Conservation (phyloP, 257 asterid species). For the Coffea canephora region DNA sequence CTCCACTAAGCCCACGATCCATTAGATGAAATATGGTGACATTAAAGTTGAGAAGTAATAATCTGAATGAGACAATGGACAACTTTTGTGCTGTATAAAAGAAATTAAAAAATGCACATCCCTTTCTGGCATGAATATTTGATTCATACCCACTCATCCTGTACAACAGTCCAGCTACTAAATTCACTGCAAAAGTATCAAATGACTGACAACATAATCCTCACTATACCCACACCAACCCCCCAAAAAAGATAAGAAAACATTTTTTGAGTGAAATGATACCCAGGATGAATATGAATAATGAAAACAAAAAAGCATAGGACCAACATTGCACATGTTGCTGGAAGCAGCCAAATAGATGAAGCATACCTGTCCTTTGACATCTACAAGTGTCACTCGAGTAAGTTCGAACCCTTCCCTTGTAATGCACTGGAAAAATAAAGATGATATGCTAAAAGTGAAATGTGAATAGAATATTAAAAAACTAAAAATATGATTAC, state of each 20-base stretch:
- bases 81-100: background rate
- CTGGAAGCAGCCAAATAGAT: constrained; percentile 6
- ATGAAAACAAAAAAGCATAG: background rate
- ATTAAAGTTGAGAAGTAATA: background rate
- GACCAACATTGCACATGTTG: constrained; percentile 2
- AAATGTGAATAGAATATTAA: background rate
- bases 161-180: background rate
- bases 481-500: background rate
- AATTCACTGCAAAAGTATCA: background rate
- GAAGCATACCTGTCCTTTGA: constrained; percentile 62
- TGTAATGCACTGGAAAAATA: constrained; percentile 73
- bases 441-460: constrained; percentile 8
- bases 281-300: background rate
- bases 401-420: constrained; percentile 87
- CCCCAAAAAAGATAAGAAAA: background rate
- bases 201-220: background rate
- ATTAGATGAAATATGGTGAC: background rate
- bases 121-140: background rate
- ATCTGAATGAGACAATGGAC: background rate
- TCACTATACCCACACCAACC: background rate
- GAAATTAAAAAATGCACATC: background rate
- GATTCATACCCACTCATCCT: background rate
- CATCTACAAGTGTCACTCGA: constrained; percentile 78
- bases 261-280: background rate
- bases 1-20: background rate